Percentiles rank a stretch among this genome's conserved stretches.
Evolutionary conservation across 169 alveolate genomes (phyloP).

Genomic region (Eimeria maxima): DNA sequence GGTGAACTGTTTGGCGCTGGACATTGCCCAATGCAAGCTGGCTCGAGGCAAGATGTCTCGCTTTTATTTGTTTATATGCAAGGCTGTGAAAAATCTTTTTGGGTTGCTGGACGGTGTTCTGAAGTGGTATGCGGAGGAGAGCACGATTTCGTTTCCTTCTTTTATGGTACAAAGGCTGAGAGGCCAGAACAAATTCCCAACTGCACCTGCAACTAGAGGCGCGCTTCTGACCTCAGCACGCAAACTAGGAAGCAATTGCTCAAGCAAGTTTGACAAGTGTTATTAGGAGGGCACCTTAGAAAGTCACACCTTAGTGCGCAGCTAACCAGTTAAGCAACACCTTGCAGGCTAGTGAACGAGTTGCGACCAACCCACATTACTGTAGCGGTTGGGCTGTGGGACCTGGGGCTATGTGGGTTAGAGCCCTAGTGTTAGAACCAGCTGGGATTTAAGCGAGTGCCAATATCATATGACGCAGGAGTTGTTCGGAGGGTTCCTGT

Average conservation of each 20-base stretch:
- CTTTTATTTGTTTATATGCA: neutral
- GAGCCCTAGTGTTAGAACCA: neutral
- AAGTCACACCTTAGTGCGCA: neutral
- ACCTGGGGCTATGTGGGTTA: neutral
- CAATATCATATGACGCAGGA: neutral
- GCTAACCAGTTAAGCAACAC: neutral
- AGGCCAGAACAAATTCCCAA: too few relatives aligned
- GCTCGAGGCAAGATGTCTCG: neutral
- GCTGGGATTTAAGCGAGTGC: neutral
- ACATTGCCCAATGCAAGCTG: neutral
- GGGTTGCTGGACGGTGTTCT: neutral
- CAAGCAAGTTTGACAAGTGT: neutral
- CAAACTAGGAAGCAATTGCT: neutral
- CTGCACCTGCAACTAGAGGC: neutral
- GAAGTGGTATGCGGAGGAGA: neutral
- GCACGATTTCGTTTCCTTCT: neutral
- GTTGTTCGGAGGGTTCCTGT: neutral
- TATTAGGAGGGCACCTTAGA: neutral
- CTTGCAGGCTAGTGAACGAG: neutral
- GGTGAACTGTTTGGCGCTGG: neutral
- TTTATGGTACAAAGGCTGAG: neutral
- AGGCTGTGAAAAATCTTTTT: neutral
- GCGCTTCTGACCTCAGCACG: neutral
- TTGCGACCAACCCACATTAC: neutral
- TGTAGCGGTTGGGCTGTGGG: neutral